These are phyloP conservation scores for Mediolabrus comicus DNA, from an alignment of 108 stramenopile genomes.

Conservation along the genomic window DNA sequence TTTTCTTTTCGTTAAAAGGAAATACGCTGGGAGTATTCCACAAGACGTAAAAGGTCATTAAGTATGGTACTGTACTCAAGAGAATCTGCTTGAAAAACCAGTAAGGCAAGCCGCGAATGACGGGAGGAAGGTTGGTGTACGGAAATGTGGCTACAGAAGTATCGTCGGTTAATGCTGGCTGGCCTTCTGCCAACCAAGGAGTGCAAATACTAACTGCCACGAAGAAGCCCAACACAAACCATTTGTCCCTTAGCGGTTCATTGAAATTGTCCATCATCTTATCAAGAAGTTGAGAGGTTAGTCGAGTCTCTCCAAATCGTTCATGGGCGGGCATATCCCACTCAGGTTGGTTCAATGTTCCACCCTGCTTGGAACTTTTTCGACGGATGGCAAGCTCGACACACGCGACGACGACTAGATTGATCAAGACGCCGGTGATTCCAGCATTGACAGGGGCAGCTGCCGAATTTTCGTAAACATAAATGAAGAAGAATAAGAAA, in stretches of 20 bases:
- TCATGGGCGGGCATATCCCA: constrained; percentile 24
- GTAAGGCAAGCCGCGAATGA: no score
- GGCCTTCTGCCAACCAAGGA: no score
- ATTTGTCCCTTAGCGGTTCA: no score
- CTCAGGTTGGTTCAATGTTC: not conserved
- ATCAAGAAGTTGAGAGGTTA: constrained; percentile 28
- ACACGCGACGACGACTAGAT: constrained; percentile 6
- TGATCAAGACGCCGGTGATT: constrained; percentile 9
- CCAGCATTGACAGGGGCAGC: constrained; percentile 13
- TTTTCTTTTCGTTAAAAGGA: no score
- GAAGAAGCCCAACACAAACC: no score
- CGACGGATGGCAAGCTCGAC: not conserved
- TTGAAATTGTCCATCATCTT: no score
- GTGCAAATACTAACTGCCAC: no score
- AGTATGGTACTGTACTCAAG: constrained; percentile 9
- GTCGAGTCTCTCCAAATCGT: constrained; percentile 6
- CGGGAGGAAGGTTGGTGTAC: no score
- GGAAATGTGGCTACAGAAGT: no score
- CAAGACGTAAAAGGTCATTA: not conserved
- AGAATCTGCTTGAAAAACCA: constrained; percentile 5
- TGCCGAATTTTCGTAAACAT: not conserved
- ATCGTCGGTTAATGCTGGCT: no score
- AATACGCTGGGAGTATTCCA: no score
- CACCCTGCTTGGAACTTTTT: not conserved
- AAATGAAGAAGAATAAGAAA: not conserved